Evolutionary conservation across 1,284 basidiomycete species (phyloP).

Genomic region (Xerocomus cyaneibrunnescens): DNA sequence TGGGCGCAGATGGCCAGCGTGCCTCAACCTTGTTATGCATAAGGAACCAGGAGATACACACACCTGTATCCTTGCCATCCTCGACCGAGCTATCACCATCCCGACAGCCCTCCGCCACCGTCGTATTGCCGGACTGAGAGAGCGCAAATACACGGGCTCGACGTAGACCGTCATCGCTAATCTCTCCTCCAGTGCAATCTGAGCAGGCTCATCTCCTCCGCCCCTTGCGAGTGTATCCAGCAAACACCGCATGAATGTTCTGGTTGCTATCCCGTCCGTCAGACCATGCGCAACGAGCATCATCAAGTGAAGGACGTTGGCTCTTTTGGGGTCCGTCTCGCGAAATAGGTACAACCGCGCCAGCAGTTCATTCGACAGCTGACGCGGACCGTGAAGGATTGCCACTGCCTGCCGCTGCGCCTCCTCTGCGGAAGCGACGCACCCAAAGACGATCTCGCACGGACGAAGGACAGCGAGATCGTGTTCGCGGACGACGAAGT

Average conservation of each 20-base stretch:
- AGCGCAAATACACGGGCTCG: conserved; percentile 30
- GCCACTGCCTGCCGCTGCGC: background rate
- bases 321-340: background rate
- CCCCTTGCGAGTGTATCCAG: conserved; percentile 34
- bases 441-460: conserved; percentile 27
- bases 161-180: conserved; percentile 43
- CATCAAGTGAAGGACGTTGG: background rate
- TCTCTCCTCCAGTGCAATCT: conserved; percentile 14
- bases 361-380: conserved; percentile 25
- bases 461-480: conserved; percentile 15
- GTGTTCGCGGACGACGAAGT: conserved; percentile 24
- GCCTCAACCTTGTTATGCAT: no score
- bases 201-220: conserved; percentile 9
- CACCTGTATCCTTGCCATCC: conserved; percentile 37
- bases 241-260: conserved; percentile 34
- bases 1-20: no score
- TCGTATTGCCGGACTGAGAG: conserved; percentile 36
- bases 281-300: background rate
- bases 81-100: conserved; percentile 37
- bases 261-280: conserved; percentile 12
- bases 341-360: conserved; percentile 14
- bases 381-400: conserved; percentile 11
- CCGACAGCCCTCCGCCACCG: conserved; percentile 52
- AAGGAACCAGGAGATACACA: no score
- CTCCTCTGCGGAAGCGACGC: conserved; percentile 15